Evolutionary conservation across 2,329 filamentous ascomycete genomes (phyloP).

Genomic region (Stachybotrys echinatus): DNA sequence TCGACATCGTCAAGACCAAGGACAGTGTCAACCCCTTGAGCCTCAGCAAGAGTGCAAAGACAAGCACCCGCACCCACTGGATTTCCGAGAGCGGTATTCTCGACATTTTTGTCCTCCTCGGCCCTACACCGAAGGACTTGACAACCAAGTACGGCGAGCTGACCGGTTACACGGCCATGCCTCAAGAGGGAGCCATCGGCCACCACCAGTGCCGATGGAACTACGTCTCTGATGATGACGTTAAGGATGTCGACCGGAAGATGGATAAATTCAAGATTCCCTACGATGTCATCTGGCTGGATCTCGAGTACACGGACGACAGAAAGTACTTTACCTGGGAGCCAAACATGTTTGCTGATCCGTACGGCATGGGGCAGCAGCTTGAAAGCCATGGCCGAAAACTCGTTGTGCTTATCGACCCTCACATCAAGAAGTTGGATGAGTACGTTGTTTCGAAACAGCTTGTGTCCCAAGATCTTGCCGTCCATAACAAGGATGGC

Average conservation of each 20-base stretch:
- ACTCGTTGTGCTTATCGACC: slow-evolving; percentile 91
- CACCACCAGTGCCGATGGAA: slow-evolving; percentile 99
- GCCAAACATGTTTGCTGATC: slow-evolving; percentile 78
- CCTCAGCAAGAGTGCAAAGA: slow-evolving; percentile 63
- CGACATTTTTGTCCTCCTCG: slow-evolving; percentile 92
- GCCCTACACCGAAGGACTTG: slow-evolving; percentile 77
- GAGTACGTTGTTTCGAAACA: slow-evolving; percentile 74
- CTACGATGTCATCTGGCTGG: slow-evolving; percentile 98
- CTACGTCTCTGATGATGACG: slow-evolving; percentile 94
- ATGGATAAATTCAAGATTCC: slow-evolving; percentile 95
- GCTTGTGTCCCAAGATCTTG: slow-evolving; percentile 77
- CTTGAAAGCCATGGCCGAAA: slow-evolving; percentile 82
- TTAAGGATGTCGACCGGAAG: slow-evolving; percentile 91
- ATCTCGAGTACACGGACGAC: slow-evolving; percentile 94
- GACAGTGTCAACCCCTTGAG: slow-evolving; percentile 69
- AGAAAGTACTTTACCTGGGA: slow-evolving; percentile 99
- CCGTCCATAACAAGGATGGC: slow-evolving; percentile 83
- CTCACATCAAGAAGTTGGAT: slow-evolving; percentile 91
- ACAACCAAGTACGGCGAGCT: slow-evolving; percentile 80
- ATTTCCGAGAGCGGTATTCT: slow-evolving; percentile 87
- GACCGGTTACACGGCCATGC: slow-evolving; percentile 86
- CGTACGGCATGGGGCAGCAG: slow-evolving; percentile 81
- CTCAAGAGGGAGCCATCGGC: slow-evolving; percentile 84
- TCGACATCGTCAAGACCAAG: slow-evolving; percentile 84
- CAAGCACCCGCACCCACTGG: slow-evolving; percentile 88